A percentile compares a stretch with the other conserved stretches of the same genome.
Conservation (phyloP, 805 yeast genomes). For the Wickerhamia fluorescens region DNA sequence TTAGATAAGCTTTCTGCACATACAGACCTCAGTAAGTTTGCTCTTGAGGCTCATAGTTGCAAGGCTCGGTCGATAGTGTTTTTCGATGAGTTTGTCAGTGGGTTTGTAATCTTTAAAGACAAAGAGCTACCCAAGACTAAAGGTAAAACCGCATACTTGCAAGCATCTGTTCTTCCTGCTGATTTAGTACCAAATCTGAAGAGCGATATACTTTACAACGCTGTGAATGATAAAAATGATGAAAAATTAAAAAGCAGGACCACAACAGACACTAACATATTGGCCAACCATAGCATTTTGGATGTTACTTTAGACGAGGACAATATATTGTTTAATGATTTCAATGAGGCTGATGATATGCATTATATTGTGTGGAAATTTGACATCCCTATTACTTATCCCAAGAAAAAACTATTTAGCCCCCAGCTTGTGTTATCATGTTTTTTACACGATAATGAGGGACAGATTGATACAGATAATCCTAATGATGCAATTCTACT, state of each 20-base stretch:
- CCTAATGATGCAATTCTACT: conserved; percentile 1
- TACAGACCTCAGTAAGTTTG: conserved; percentile 4
- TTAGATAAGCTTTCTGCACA: no score
- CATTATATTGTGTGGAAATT: conserved; percentile 23
- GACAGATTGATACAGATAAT: conserved; percentile 1
- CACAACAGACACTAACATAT: no score
- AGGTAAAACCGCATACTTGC: conserved; percentile 9
- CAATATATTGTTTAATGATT: conserved; percentile 8
- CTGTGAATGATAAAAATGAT: no score
- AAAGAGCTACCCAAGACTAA: conserved; percentile 3
- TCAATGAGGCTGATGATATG: conserved; percentile 3
- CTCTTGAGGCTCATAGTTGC: conserved; percentile 1
- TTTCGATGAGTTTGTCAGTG: conserved; percentile 24
- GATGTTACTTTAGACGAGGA: conserved; percentile 4
- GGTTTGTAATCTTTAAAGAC: conserved; percentile 17
- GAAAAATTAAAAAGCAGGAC: no score
- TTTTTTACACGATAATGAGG: conserved; percentile 8
- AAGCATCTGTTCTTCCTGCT: conserved; percentile 14
- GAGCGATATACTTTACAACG: neutral
- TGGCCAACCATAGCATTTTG: conserved; percentile 6
- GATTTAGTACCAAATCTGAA: conserved; percentile 6
- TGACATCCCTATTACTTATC: conserved; percentile 21
- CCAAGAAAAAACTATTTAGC: conserved; percentile 19
- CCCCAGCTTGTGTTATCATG: conserved; percentile 20
- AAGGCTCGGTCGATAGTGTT: conserved; percentile 16